Base-by-base conservation (phyloP, 2,329 filamentous ascomycete species). In the Fusarium phyllophilum region DNA sequence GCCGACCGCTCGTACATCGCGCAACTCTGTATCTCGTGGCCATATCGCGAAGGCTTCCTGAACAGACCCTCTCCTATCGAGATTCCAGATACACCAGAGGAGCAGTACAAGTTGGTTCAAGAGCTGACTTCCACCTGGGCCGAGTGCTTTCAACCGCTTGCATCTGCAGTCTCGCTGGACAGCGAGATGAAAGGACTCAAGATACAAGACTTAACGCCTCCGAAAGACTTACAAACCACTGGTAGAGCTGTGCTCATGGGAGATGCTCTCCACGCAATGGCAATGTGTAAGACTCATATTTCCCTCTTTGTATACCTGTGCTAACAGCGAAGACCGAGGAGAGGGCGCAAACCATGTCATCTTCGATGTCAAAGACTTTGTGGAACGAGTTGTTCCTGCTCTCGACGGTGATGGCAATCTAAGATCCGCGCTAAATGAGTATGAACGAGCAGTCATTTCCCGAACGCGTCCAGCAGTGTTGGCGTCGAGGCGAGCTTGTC, bases 291-390 rank as follows among this genome's bases (percentile, higher is more conserved):
- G 87, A 79, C 20, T 8, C 4, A 5, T 4, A 1, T 1, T 29
- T 6, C 26, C 2, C 1, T 3, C 6, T 3, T 4, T 10, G 1
- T 3, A 4, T 3, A 1, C 2, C 4, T 3, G 1, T 9, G 33
- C 62, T 51, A 54, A 46, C 12, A 3, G 0, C 0, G 3, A 33
- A 90, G 88, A 87, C 74, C 84, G 88, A 18, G 88, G 88, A 6
- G 88, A 90, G 78, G 88, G 87, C 2, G 87, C 86, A 11, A 90
- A 90, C 69, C 87, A 89, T 58, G 87, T 85, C 6, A 87, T 90
- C 41, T 78, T 85, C 12, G 88, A 90, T 73, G 85, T 87, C 0
- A 75, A 81, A 6, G 84, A 86, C 41, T 81, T 89, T 48, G 80
- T 82, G 0, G 80, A 83, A 15, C 75, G 76, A 10, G 73, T 84